phyloP scores from a whole-genome alignment of 2,329 filamentous ascomycete species.

The Xylariaceae sp. region DNA sequence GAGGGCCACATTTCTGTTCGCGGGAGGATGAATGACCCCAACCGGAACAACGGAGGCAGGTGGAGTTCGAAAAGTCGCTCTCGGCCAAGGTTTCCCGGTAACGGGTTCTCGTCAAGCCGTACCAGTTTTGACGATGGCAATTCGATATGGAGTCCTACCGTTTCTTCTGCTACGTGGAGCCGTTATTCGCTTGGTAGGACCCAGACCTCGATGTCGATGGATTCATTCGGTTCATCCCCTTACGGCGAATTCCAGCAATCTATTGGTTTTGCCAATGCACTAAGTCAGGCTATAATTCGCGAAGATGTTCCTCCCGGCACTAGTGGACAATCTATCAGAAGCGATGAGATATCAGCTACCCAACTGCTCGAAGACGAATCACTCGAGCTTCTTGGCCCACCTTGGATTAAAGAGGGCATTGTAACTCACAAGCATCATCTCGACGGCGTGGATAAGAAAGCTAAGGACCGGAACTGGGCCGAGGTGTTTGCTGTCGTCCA shows the following conservation, averaged over 20 bases:
- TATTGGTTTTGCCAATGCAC: slow-evolving; percentile 94
- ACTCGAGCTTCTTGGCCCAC: slow-evolving; percentile 87
- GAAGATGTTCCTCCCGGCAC: slow-evolving; percentile 70
- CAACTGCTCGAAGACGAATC: slow-evolving; percentile 89
- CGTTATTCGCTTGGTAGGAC: slow-evolving; percentile 91
- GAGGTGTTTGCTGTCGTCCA: slow-evolving; percentile 97
- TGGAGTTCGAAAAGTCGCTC: slow-evolving; percentile 89
- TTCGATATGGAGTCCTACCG: slow-evolving; percentile 84
- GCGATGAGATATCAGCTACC: slow-evolving; percentile 61
- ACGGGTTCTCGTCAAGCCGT: slow-evolving; percentile 84
- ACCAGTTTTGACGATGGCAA: slow-evolving; percentile 92
- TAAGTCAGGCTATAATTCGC: slow-evolving; percentile 95
- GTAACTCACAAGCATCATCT: slow-evolving; percentile 96
- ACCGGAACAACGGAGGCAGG: slow-evolving; percentile 59
- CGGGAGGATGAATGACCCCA: slow-evolving; percentile 67
- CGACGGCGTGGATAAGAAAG: slow-evolving; percentile 85
- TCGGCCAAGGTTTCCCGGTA: slow-evolving; percentile 74
- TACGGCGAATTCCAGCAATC: slow-evolving; percentile 89
- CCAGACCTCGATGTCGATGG: slow-evolving; percentile 87
- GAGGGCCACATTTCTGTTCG: slow-evolving; percentile 72
- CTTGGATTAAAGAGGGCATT: slow-evolving; percentile 97
- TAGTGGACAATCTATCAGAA: slow-evolving; percentile 53
- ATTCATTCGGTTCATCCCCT: slow-evolving; percentile 81
- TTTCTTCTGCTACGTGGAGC: slow-evolving; percentile 93
- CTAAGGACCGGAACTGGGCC: slow-evolving; percentile 91